These are phyloP conservation scores for Penicillium silybi DNA, from an alignment of 495 filamentous ascomycete species.

Conservation along the genomic window DNA sequence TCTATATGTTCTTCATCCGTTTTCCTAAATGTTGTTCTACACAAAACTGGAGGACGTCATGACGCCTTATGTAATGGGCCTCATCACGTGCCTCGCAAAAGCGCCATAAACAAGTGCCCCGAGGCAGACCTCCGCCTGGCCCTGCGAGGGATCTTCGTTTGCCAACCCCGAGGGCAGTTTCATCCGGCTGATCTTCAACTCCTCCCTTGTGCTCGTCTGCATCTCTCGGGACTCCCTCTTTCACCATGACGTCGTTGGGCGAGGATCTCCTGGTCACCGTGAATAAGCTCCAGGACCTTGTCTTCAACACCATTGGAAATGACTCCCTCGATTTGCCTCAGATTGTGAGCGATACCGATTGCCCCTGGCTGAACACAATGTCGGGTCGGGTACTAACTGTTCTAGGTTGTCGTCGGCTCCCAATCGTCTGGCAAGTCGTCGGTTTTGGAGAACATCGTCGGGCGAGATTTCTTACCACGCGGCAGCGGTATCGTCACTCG, in stretches of 20 bases:
- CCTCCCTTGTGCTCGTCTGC: background rate
- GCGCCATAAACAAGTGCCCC: constrained; percentile 22
- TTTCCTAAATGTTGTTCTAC: background rate
- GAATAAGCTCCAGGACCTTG: constrained; percentile 95
- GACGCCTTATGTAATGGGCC: constrained; percentile 9
- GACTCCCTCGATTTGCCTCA: constrained; percentile 96
- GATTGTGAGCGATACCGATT: constrained; percentile 65
- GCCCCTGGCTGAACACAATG: background rate
- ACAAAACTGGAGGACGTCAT: constrained; percentile 6
- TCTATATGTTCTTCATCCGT: background rate
- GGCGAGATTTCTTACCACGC: constrained; percentile 92
- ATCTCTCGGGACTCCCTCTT: background rate
- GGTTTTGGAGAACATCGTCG: constrained; percentile 97
- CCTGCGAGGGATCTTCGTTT: constrained; percentile 14
- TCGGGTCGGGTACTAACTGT: constrained; percentile 10
- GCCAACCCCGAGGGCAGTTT: constrained; percentile 9
- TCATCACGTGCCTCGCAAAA: constrained; percentile 21
- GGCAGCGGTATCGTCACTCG: constrained; percentile 96
- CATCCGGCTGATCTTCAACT: constrained; percentile 4
- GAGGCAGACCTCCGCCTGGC: constrained; percentile 9
- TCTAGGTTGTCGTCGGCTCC: constrained; percentile 93
- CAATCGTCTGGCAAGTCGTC: constrained; percentile 99
- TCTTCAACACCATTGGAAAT: constrained; percentile 99
- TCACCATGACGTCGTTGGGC: constrained; percentile 66
- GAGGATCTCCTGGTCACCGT: constrained; percentile 90